Conservation (phyloP, 192 early-diverging fungal genomes). For the Backusella liffmaniae region DNA sequence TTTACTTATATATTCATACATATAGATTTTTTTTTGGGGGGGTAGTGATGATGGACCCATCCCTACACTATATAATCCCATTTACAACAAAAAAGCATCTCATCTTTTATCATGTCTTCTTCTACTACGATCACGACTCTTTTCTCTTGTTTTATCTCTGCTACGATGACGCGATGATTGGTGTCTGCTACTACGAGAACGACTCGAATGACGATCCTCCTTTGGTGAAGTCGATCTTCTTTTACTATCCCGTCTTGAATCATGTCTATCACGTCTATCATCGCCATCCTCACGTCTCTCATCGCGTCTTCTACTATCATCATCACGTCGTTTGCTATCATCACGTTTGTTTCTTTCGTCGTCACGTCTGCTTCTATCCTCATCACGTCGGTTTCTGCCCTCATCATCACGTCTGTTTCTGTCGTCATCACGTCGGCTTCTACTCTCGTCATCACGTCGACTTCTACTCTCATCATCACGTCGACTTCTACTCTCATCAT, state of each 20-base stretch:
- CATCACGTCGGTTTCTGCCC: background rate
- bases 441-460: background rate
- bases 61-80: background rate
- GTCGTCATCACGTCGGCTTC: background rate
- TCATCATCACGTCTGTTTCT: background rate
- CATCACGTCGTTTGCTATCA: background rate
- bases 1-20: background rate
- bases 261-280: background rate
- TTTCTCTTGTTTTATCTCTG: slow-evolving; percentile 37
- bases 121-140: slow-evolving; percentile 12
- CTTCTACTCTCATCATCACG: background rate
- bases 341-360: background rate
- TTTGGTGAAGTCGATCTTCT: background rate
- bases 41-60: background rate
- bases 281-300: background rate
- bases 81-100: background rate
- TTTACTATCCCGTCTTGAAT: background rate
- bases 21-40: too few relatives aligned
- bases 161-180: slow-evolving; percentile 31
- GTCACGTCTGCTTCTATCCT: background rate
- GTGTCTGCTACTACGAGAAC: slow-evolving; percentile 18
- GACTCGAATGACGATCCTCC: slow-evolving; percentile 17
- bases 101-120: slow-evolving; percentile 15
- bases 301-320: background rate
- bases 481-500: background rate